Base-by-base conservation (phyloP, 1,284 basidiomycete genomes). In the Coniophora puteana region DNA sequence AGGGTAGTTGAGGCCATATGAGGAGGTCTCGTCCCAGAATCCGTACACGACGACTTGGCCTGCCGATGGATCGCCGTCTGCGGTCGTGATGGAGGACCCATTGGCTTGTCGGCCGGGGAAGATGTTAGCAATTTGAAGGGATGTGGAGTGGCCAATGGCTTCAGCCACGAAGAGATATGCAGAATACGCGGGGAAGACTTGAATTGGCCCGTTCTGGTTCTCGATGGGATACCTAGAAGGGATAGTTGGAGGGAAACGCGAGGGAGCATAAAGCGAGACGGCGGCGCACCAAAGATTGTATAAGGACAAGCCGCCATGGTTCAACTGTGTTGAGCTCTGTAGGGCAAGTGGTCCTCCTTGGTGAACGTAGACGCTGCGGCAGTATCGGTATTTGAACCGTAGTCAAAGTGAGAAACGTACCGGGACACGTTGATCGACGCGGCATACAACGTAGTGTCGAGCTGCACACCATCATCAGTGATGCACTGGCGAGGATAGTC, bases 91-190 rank as follows among this genome's bases (percentile, higher is more conserved):
- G 6, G 67, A 66, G 0, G 72, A 74, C 11, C 71, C 72, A 36
- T 76, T 75, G 18, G 53, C 50, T 50, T 76, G 72, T 45, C 71
- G 57, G 13, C 72, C 72, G 3, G 72, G 72, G 44, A 67, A 76
- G 8, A 76, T 58, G 49, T 74, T 74, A 17, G 71, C 57, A 7
- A 74, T 66, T 25, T 57, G 63, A 12, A 71, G 56, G 7, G 63
- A 58, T 27, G 57, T 66, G 3, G 69, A 74, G 25, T 53, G 51
- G 3, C 67, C 70, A 20, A 75, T 58, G 3, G 71, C 58, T 48
- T 76, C 73, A n/a, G 69, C 54, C 41, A 75, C 55, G 47, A 75
- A 75, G 8, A 75, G 56, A 41, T 74, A 74, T 12, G 72, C 61
- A 4, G 63, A 65, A 41, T 75, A 76, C 10, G 70, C 65, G 2